Conservation (phyloP, 2,329 filamentous ascomycete genomes). For the Rasamsonia emersonii region DNA sequence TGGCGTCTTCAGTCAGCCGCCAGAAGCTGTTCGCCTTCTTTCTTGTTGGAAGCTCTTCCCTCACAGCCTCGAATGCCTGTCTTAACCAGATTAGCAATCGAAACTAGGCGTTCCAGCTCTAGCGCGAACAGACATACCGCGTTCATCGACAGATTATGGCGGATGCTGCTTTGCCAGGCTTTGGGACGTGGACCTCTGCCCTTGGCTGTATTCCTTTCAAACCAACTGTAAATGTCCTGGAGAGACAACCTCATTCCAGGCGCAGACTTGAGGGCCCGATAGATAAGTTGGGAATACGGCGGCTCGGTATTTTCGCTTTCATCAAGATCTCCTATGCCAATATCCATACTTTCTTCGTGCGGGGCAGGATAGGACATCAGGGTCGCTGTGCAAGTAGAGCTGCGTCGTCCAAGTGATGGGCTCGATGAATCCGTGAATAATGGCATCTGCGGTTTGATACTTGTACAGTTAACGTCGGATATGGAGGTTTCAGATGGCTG, state of each 20-base stretch:
- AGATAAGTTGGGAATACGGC: constrained; percentile 78
- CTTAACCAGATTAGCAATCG: no score
- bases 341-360: no score
- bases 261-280: constrained; percentile 61
- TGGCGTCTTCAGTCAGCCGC: constrained; percentile 64
- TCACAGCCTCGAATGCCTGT: constrained; percentile 41
- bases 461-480: constrained; percentile 4
- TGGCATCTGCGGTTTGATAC: constrained; percentile 13
- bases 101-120: no score
- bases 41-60: constrained; percentile 38
- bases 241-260: constrained; percentile 64
- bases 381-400: no score
- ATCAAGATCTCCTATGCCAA: constrained; percentile 17
- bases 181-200: constrained; percentile 50
- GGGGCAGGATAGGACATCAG: no score
- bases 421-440: constrained; percentile 16
- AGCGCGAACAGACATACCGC: no score
- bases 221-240: constrained; percentile 87
- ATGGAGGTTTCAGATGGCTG: constrained; percentile 3
- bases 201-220: constrained; percentile 71
- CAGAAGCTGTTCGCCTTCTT: constrained; percentile 63
- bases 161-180: constrained; percentile 93
- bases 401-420: no score
- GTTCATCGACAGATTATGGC: constrained; percentile 96
- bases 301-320: constrained; percentile 40